Base-by-base conservation (phyloP, 192 early-diverging fungal genomes). In the Coemansia javaensis region DNA sequence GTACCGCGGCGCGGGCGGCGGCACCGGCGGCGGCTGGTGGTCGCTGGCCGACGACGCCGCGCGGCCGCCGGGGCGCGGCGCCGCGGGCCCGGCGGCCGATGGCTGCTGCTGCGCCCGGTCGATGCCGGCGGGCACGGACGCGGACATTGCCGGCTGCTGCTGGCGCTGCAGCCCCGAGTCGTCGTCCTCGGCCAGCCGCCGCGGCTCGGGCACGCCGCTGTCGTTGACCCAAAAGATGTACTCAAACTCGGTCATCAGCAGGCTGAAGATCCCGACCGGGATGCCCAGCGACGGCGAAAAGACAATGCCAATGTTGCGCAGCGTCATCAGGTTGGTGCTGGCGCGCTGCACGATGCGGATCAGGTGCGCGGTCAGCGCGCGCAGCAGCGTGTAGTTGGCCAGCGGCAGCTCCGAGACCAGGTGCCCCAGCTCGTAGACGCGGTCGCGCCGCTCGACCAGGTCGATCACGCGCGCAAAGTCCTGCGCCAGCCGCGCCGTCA, bases 271-370 rank as follows among this genome's bases (percentile, higher is more conserved):
- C 7, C 90, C 83, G 13, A 88, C 91, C 1, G 94, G 93, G 45
- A 98, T 90, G 17, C 90, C 88, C 2, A 98, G 75, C 5, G 94
- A 96, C 15, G 93, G 94, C 24, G 90, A 86, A 54, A 97, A 97
- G 5, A 98, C 93, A 47, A 97, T 98, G 39, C 91, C 88, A 31
- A 98, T 82, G 78, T 97, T 97, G 18, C 89, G 83, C 41, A 93
- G 78, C 6, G 88, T 96, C 96, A 98, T 98, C 63, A 85, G 87
- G 77, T 98, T 98, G 21, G 82, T 70, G 25, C 85, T 83, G 10
- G 83, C 77, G 40, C 83, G 78, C 46, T 88, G 85, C 16, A 97
- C 94, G 35, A 98, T 84, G 32, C 87, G 72, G 42, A 94, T 85
- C 44, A 98, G 81, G 50, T 98, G 96, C 0, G 86, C 93, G 1